A percentile compares a stretch with the other conserved stretches of the same genome.
phyloP scores from a whole-genome alignment of 306 rosid species.

The Arachis stenosperma region DNA sequence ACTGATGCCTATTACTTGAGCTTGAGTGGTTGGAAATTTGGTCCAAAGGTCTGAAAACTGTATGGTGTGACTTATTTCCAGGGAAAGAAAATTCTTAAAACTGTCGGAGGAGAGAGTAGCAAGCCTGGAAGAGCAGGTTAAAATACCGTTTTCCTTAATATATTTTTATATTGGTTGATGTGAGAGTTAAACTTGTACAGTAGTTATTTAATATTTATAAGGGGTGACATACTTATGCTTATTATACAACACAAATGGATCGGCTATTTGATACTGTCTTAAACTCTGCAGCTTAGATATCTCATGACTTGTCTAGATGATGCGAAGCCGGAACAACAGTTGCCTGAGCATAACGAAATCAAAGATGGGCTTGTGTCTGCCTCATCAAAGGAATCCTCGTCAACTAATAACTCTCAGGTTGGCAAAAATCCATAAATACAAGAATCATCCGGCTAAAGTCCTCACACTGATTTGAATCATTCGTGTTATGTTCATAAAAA shows the following conservation, averaged over 20 bases:
- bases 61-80: conserved; percentile 34
- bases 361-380: conserved; percentile 44
- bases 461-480: conserved; percentile 2
- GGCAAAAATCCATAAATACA: conserved; percentile 34
- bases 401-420: conserved; percentile 36
- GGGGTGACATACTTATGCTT: background rate
- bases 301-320: conserved; percentile 73
- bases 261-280: conserved; percentile 24
- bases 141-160: background rate
- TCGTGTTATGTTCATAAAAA: conserved; percentile 1
- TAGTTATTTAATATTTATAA: too few species aligned
- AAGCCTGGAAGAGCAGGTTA: conserved; percentile 77
- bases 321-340: conserved; percentile 50
- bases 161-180: background rate
- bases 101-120: conserved; percentile 53
- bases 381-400: conserved; percentile 41
- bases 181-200: background rate
- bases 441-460: background rate
- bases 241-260: conserved; percentile 28
- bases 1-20: conserved; percentile 30
- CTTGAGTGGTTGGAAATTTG: conserved; percentile 2
- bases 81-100: conserved; percentile 57
- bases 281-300: conserved; percentile 63
- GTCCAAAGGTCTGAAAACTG: conserved; percentile 32
- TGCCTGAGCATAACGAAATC: conserved; percentile 39